Evolutionary conservation across 2,329 filamentous ascomycete species (phyloP), one percentile per base, ranked within the genome.

Genomic region (Paramyrothecium sp.): DNA sequence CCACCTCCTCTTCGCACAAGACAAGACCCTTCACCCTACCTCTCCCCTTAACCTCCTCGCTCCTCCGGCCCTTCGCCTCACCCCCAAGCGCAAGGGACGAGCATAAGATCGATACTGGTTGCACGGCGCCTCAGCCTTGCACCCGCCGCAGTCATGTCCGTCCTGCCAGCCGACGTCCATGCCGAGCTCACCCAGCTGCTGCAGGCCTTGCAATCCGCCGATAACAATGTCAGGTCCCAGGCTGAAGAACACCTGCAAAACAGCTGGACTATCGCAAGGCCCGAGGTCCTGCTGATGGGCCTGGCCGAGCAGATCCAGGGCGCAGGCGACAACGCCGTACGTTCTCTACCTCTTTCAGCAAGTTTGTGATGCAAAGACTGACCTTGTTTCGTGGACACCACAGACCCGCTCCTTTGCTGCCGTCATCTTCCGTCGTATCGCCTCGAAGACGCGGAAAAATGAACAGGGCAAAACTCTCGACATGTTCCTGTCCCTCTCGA

Each of bases 401-500:
- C 69, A 97, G 93, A 89, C 88, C 59, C 90, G 95, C 68, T 91
- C 93, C 17, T 99, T 97, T 72, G 88, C 92, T 55, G 91, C 95
- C 56, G 92, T 99, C 50, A 89, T 99, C 62, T 98, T 99, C 78
- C 89, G 95, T 68, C 88, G 93, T 70, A 96, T 98, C 76, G 87
- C 95, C 51, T 93, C 90, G 58, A 97, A 96, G 75, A 89, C 90
- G 51, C 86, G 89, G 66, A 97, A 97, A 79, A 84, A 86, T 61
- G 81, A 83, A 4, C 83, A 85, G 22, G 87, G 86, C 61, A 87
- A 91, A 56, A 88, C 84, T 58, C 84, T 89, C 63, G 95, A 99
- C 73, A 83, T 96, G 58, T 98, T 98, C 72, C 82, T 95, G 60
- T 92, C 90, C 41, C 81, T 98, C 54, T 83, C 84, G 62, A 80